Conservation (phyloP, 768 basidiomycete genomes). For the Rhodosporidiobolus sp. region DNA sequence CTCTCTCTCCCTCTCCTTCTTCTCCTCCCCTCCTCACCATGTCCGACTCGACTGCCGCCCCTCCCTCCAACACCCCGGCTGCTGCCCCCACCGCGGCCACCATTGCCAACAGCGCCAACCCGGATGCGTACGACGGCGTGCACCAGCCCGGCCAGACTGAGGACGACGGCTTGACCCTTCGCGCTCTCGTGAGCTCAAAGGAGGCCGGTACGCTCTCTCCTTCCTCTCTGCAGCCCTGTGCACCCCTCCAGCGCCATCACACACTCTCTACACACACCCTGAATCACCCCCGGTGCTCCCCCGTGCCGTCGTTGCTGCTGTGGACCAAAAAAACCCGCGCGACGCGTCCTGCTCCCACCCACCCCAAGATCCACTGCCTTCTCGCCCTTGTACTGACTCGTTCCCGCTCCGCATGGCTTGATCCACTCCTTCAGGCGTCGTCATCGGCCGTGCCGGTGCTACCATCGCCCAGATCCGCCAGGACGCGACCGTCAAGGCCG, state of each 20-base stretch:
- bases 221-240: background rate
- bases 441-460: constrained; percentile 94
- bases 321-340: background rate
- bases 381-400: background rate
- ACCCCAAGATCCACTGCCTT: no score
- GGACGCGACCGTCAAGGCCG: constrained; percentile 93
- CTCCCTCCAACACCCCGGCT: constrained; percentile 34
- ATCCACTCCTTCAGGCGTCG: constrained; percentile 62
- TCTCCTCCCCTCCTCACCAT: constrained; percentile 16
- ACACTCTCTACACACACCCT: background rate
- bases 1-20: constrained; percentile 2
- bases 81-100: constrained; percentile 39
- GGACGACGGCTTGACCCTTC: constrained; percentile 73
- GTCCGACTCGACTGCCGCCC: constrained; percentile 7
- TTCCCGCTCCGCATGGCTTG: no score
- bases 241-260: background rate
- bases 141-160: constrained; percentile 26
- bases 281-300: background rate
- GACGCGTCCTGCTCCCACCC: no score
- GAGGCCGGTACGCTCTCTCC: constrained; percentile 31
- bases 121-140: constrained; percentile 54
- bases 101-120: constrained; percentile 70
- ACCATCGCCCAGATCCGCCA: constrained; percentile 96
- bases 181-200: constrained; percentile 93
- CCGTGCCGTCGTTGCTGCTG: background rate